Base-by-base conservation (phyloP, 2,329 filamentous ascomycete species). In the Lecanicillium sp. region DNA sequence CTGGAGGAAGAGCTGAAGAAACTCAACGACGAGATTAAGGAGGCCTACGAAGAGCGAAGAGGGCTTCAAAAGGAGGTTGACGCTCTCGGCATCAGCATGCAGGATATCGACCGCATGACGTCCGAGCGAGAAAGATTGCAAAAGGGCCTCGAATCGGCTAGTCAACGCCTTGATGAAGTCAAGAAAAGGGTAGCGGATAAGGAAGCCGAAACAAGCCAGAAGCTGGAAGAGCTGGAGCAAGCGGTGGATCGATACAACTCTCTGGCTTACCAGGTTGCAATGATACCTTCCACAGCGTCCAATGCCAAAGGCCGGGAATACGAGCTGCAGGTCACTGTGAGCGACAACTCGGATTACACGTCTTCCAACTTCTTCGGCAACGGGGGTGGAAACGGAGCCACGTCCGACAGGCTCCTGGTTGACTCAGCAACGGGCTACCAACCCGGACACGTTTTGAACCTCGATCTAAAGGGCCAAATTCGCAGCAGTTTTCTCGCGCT, bases 81-180 rank as follows among this genome's bases (percentile, higher is more conserved):
- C 59, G 81, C 83, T 50, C 87, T 94, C 56, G 92, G 92, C 3
- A 89, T 98, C 57, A 94, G 88, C 53, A 94, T 95, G 64, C 85
- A 92, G 64, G 92, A 98, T 73, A 96, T 98, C 56, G 92, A 98
- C 71, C 87, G 92, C 60, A 95, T 98, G 90, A 95, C 88, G 50
- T 82, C 85, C 27, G 92, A 98, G 59, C 81, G 89, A 38, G 92
- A 98, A 54, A 80, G 92, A 33, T 73, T 98, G n/a, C 86, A 94
- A 48, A 89, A 83, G 51, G 85, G 82, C 30, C 82, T 95, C 32
- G 87, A 95, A 51, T 75, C 80, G 3, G 84, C 86, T 0, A 72
- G 78, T 5, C 71, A 76, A 39, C 75, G 86, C 37, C 70, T 95
- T 0, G 89, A 95, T 41, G 92, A 96, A 45, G 75, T 83, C 8